Percentiles rank a stretch among this genome's conserved stretches.
These are phyloP conservation scores for Ceratobasidium sp. DNA, from an alignment of 1,284 basidiomycete genomes.

Conservation along the genomic window DNA sequence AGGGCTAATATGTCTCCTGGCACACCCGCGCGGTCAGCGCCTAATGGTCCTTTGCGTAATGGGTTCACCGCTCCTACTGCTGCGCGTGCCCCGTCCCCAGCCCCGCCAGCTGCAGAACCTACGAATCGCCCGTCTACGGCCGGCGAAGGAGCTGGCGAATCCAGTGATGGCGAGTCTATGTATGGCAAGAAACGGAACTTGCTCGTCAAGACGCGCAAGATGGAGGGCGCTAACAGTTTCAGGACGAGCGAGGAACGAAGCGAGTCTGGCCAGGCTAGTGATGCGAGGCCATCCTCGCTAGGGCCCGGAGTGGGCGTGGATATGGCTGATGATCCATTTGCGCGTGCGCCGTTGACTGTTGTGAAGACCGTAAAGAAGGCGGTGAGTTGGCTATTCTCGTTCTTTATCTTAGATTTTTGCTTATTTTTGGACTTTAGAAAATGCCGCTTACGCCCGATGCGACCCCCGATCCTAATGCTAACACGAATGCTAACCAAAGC, in stretches of 20 bases:
- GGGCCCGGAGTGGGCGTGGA: constrained; percentile 12
- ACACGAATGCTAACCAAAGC: neutral
- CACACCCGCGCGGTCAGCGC: neutral
- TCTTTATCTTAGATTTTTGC: neutral
- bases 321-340: constrained; percentile 42
- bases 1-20: constrained; percentile 10
- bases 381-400: constrained; percentile 4
- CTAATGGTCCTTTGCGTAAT: neutral
- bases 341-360: constrained; percentile 41
- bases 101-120: neutral
- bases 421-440: constrained; percentile 21
- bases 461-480: constrained; percentile 29
- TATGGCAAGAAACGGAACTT: constrained; percentile 38
- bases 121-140: constrained; percentile 14
- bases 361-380: constrained; percentile 30
- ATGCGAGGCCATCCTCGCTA: no score
- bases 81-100: constrained; percentile 18
- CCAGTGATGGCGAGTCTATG: constrained; percentile 35
- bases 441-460: constrained; percentile 24
- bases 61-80: neutral
- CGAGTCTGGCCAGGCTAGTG: neutral
- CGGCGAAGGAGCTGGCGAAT: constrained; percentile 12
- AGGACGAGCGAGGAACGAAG: constrained; percentile 32
- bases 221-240: constrained; percentile 34
- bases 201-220: constrained; percentile 41